Evolutionary conservation across 768 basidiomycete species (phyloP), one percentile per base, ranked within the genome.

Genomic region (Imleria badia): DNA sequence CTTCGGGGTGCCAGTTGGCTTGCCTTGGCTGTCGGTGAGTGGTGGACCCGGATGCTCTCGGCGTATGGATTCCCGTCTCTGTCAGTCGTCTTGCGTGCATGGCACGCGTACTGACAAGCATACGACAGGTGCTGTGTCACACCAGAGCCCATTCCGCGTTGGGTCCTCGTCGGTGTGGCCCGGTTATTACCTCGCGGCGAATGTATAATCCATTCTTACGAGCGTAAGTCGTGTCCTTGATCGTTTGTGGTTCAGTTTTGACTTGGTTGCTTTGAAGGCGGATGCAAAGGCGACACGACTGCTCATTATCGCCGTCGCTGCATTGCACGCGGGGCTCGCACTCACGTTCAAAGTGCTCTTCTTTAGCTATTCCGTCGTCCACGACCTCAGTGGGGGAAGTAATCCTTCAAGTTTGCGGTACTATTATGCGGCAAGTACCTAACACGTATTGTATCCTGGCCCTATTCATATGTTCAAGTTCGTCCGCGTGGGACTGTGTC

Each of bases 201-300:
- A 94, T 64, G 82, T 97, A 42, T 98, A 97, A 61, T 95, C 96
- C 5, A 81, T 97, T 48, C 84, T 98, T 29, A 84, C 89, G 34
- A 80, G 84, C 10, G 94, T 95, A 61, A 62, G 89, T 77, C 46
- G 40, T 46, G 22, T 26, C 20, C 15, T 10, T 54, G 48, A 9
- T 19, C 50, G 45, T 51, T 22, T 11, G 9, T 45, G 14, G 31
- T 17, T 14, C 34, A 20, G 45, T 30, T 35, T 13, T 56, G 26
- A 58, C 30, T 49, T 40, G 17, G 20, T 29, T 3, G 19, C 47
- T 19, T 48, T 52, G 3, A 60, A 93, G 89, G 91, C 91, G 53
- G 94, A 93, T 74, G 86, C 87, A 60, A 96, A 89, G 72, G 83
- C 90, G 10, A 86, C 89, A 1, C 86, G 94, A 20, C 82, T 96